Evolutionary conservation across 345 rosid species (phyloP).

Genomic region (Murraya koenigii): DNA sequence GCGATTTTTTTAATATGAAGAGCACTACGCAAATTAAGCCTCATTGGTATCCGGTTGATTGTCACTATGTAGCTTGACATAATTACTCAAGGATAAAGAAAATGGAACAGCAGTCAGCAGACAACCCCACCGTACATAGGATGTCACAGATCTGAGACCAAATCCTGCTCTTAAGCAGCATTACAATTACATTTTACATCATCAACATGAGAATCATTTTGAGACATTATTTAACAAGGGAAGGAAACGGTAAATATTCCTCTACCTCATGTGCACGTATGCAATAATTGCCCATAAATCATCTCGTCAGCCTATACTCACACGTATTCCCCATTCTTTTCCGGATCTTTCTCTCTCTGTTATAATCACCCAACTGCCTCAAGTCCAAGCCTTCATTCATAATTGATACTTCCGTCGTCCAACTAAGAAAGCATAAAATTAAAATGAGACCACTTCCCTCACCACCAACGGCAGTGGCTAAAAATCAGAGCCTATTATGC

Average conservation of each 20-base stretch:
- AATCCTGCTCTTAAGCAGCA: not conserved
- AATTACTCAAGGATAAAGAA: not conserved
- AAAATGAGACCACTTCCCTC: not conserved
- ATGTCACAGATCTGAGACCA: not conserved
- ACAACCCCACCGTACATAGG: not conserved
- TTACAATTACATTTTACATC: too few species aligned
- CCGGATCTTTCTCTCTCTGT: not conserved
- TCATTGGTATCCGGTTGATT: too few species aligned
- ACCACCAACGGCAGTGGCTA: slow-evolving; percentile 3
- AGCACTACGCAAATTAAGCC: too few species aligned
- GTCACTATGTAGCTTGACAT: too few species aligned
- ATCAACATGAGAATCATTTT: not conserved
- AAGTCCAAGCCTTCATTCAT: too few species aligned
- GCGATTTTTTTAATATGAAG: too few species aligned
- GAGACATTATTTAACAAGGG: not conserved
- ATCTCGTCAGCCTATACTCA: not conserved
- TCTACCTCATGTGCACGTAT: slow-evolving; percentile 22
- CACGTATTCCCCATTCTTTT: slow-evolving; percentile 15
- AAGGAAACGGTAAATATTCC: slow-evolving; percentile 1
- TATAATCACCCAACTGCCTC: too few species aligned
- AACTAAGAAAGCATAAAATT: not conserved
- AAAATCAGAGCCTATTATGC: slow-evolving; percentile 9
- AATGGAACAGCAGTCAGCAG: not conserved
- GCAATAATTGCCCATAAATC: slow-evolving; percentile 18
- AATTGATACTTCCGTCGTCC: too few species aligned